phyloP scores from a whole-genome alignment of 768 basidiomycete genomes.

The Suillus cothurnatus region DNA sequence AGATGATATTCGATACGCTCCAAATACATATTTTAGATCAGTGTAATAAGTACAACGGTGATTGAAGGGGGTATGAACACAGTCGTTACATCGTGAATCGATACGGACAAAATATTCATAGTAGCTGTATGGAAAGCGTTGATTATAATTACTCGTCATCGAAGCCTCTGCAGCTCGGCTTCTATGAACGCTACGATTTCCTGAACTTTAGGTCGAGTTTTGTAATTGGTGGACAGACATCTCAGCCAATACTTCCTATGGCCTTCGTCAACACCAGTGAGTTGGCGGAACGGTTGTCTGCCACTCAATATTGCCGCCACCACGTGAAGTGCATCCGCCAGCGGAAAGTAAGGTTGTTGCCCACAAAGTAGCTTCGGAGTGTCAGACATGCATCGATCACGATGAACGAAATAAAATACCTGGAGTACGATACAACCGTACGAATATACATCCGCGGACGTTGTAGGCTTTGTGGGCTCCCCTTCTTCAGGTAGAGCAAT shows the following conservation, averaged over 20 bases:
- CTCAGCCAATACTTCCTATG: not conserved
- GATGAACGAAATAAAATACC: constrained; percentile 17
- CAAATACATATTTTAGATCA: not conserved
- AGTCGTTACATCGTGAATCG: not conserved
- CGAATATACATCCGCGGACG: constrained; percentile 39
- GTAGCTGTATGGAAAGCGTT: not conserved
- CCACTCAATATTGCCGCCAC: not conserved
- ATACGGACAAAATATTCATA: not conserved
- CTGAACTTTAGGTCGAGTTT: not conserved
- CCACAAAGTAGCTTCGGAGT: not conserved
- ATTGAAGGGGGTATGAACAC: not conserved
- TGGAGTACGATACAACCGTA: constrained; percentile 39
- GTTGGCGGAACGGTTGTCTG: not conserved
- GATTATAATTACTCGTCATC: not conserved
- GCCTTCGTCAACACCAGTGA: not conserved
- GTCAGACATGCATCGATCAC: not conserved
- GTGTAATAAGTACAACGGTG: not conserved
- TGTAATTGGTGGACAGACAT: not conserved
- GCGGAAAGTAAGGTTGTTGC: not conserved
- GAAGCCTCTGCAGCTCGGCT: not conserved
- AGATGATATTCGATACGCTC: not conserved
- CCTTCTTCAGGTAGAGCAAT: constrained; percentile 19
- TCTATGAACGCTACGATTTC: not conserved
- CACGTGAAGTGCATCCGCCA: not conserved
- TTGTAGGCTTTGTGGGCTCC: constrained; percentile 18